phyloP scores from a whole-genome alignment of 192 early-diverging fungal species.

The Cladochytrium replicatum region DNA sequence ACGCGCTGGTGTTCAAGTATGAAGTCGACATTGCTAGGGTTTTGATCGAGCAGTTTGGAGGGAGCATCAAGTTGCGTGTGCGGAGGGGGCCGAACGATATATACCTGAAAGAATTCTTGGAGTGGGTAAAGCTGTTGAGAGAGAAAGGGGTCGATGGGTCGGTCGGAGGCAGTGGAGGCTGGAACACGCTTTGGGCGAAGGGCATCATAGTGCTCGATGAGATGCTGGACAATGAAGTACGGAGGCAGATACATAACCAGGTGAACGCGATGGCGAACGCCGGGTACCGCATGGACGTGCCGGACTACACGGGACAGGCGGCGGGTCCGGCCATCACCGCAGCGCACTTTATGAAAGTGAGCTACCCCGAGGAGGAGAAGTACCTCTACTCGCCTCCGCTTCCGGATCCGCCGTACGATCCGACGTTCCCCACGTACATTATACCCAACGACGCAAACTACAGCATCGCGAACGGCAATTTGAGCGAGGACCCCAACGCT shows the following conservation, averaged over 20 bases:
- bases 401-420: too few relatives aligned
- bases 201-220: conserved; percentile 38
- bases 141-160: conserved; percentile 18
- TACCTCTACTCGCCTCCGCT: too few relatives aligned
- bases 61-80: conserved; percentile 35
- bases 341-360: too few relatives aligned
- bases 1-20: conserved; percentile 90
- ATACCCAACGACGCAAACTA: not conserved
- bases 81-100: conserved; percentile 29
- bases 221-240: too few relatives aligned
- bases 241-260: too few relatives aligned
- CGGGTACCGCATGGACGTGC: conserved; percentile 12
- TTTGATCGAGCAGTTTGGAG: conserved; percentile 40
- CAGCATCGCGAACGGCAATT: not conserved
- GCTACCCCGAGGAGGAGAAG: too few relatives aligned
- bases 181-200: conserved; percentile 43
- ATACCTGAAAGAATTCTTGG: conserved; percentile 22
- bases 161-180: conserved; percentile 28
- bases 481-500: conserved; percentile 1
- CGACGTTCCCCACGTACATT: not conserved
- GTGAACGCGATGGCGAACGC: conserved; percentile 15
- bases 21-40: conserved; percentile 79
- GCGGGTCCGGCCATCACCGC: too few relatives aligned
- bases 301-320: too few relatives aligned
- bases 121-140: conserved; percentile 22